These are phyloP conservation scores for Fusarium kyushuense DNA, from an alignment of 2,329 filamentous ascomycete species.

Conservation along the genomic window DNA sequence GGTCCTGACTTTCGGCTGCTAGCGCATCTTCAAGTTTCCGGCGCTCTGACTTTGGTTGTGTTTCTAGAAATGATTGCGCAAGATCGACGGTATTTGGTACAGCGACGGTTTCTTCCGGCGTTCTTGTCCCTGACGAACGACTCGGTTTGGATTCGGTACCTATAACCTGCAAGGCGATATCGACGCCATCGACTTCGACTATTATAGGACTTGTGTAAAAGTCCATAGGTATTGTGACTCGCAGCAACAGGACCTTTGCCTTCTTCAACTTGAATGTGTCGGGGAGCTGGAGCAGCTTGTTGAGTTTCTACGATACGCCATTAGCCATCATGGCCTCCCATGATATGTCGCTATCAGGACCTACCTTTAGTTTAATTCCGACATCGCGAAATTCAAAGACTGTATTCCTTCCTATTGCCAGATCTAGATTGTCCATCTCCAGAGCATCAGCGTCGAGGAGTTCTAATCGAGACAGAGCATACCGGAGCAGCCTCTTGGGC, in stretches of 20 bases:
- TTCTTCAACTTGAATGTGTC: slow-evolving; percentile 76
- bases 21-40: slow-evolving; percentile 77
- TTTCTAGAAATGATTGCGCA: slow-evolving; percentile 81
- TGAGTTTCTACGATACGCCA: slow-evolving; percentile 73
- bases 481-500: slow-evolving; percentile 89
- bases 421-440: slow-evolving; percentile 86
- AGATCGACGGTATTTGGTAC: slow-evolving; percentile 79
- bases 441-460: slow-evolving; percentile 89
- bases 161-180: slow-evolving; percentile 73
- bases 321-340: slow-evolving; percentile 39
- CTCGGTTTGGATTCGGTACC: slow-evolving; percentile 47
- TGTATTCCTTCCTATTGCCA: slow-evolving; percentile 83
- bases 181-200: slow-evolving; percentile 84
- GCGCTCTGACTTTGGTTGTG: slow-evolving; percentile 74
- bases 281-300: slow-evolving; percentile 79
- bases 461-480: slow-evolving; percentile 84
- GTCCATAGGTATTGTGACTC: slow-evolving; percentile 87
- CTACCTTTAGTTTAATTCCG: slow-evolving; percentile 80
- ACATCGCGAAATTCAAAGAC: slow-evolving; percentile 90
- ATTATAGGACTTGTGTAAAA: slow-evolving; percentile 86
- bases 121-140: slow-evolving; percentile 56
- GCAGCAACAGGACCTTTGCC: slow-evolving; percentile 80
- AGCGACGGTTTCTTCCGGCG: slow-evolving; percentile 48
- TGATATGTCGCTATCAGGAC: slow-evolving; percentile 19
- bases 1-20: slow-evolving; percentile 70